These are phyloP conservation scores for Citrullus amarus DNA, from an alignment of 306 rosid species.

Conservation along the genomic window DNA sequence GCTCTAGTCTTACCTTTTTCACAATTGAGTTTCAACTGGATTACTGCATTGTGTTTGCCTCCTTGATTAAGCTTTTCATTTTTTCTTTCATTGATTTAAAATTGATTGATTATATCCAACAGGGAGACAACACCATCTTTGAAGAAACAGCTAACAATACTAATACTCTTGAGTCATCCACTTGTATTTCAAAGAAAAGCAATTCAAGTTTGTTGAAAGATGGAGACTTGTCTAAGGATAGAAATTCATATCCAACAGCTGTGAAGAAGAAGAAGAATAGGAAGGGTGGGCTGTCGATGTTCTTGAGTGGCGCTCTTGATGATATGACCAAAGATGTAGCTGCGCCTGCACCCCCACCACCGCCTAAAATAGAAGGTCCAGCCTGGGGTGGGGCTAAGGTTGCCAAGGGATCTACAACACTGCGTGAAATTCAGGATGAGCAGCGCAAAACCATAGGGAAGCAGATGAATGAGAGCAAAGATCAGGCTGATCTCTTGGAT, in stretches of 20 bases:
- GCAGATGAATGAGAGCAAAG: slow-evolving; percentile 20
- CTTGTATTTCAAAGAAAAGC: slow-evolving; percentile 27
- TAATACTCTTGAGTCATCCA: slow-evolving; percentile 19
- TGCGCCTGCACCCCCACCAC: slow-evolving; percentile 40
- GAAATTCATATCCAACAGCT: slow-evolving; percentile 21
- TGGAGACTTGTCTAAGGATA: slow-evolving; percentile 26
- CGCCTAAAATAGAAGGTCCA: slow-evolving; percentile 61
- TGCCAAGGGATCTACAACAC: slow-evolving; percentile 49
- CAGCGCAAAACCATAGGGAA: slow-evolving; percentile 40
- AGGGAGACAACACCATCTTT: slow-evolving; percentile 39
- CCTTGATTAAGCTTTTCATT: neutral
- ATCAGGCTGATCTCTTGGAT: slow-evolving; percentile 35
- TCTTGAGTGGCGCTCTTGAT: slow-evolving; percentile 92
- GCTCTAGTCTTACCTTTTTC: neutral
- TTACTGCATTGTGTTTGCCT: neutral
- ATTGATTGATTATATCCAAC: slow-evolving; percentile 10
- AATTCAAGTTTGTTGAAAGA: neutral
- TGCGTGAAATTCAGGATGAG: slow-evolving; percentile 80
- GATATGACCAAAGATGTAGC: slow-evolving; percentile 37
- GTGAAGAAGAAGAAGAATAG: slow-evolving; percentile 81
- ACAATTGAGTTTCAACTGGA: neutral
- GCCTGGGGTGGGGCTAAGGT: slow-evolving; percentile 94
- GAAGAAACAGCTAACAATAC: slow-evolving; percentile 19
- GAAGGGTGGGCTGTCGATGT: slow-evolving; percentile 95
- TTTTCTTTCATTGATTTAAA: neutral